Evolutionary conservation across 257 asterid genomes (phyloP).

Genomic region (Knoxia roxburghii): DNA sequence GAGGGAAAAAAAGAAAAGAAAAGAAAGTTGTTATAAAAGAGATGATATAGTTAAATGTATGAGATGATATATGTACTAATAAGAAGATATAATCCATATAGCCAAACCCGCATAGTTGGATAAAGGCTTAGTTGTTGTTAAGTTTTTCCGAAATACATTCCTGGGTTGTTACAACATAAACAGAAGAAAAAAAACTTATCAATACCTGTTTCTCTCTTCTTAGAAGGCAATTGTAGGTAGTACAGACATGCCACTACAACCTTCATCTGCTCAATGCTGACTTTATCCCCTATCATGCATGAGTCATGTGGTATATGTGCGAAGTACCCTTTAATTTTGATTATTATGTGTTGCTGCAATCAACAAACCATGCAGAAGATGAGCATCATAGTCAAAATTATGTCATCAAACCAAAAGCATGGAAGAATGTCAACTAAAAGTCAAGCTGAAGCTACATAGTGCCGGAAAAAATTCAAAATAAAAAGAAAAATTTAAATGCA

Average conservation of each 20-base stretch:
- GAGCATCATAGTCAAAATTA: neutral
- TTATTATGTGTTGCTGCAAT: constrained; percentile 50
- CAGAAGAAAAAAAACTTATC: constrained; percentile 13
- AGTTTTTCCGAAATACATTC: neutral
- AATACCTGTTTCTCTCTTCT: constrained; percentile 73
- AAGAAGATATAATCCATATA: no score
- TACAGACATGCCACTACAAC: constrained; percentile 80
- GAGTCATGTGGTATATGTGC: constrained; percentile 41
- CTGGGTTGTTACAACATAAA: neutral
- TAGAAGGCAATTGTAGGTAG: constrained; percentile 55
- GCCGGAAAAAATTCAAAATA: neutral
- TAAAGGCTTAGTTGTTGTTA: no score
- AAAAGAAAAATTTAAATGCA: neutral
- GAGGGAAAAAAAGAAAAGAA: no score
- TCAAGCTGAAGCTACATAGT: neutral
- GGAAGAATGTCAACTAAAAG: neutral
- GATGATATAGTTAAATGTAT: no score
- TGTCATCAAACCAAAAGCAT: neutral
- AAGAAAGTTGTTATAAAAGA: no score
- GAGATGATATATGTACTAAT: no score
- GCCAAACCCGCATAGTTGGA: no score
- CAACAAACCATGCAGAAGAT: constrained; percentile 23
- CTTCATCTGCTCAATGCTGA: constrained; percentile 62
- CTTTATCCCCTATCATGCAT: constrained; percentile 36
- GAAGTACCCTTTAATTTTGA: constrained; percentile 53